Base-by-base conservation (phyloP, 805 yeast species). In the Saitoella complicata region DNA sequence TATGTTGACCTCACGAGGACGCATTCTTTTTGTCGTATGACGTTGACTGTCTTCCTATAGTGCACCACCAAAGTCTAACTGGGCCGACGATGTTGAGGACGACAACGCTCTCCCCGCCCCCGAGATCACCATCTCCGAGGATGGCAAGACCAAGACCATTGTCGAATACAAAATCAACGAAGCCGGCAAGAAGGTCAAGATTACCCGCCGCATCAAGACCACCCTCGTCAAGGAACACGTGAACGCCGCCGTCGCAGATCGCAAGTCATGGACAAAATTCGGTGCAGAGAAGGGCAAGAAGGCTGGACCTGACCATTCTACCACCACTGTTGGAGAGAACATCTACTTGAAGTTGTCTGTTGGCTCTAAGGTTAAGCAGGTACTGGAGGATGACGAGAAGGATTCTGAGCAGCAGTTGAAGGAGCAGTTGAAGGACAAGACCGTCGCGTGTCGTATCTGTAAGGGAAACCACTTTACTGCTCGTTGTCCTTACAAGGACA, bases 401-500 rank as follows among this genome's bases (percentile, higher is more conserved):
- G 78, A 76, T 59, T 80, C 75, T 60, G 80, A 78, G 61, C 74
- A 60, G 39, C 71, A 71, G 55, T 68, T 65, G 43, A 61, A 64
- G 44, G 70, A 63, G 58, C 65, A 63, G 56, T 65, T 66, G 60
- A 70, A 60, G 68, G 66, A 64, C 59, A 65, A 61, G 52, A 63
- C 63, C 60, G 66, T 67, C 51, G 69, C 67, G 55, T 91, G 98
- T 75, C 83, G 96, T 74, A 68, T 73, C 45, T 91, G 99, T 80
- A 82, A 81, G 49, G 95, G 95, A 59, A 80, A 76, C 54, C 99
- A 91, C 71, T 83, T 78, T 73, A 82, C 96, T 38, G 68, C 85
- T 62, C 79, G 80, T 68, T 91, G 99, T 81, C 98, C 98, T 51
- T 85, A 76, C 74, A 87, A 82, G 68, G 93, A 80, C 56, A 81